A percentile compares a stretch with the other conserved stretches of the same genome.
phyloP scores from a whole-genome alignment of 2,329 filamentous ascomycete genomes.

The Arthrinium puccinioides region DNA sequence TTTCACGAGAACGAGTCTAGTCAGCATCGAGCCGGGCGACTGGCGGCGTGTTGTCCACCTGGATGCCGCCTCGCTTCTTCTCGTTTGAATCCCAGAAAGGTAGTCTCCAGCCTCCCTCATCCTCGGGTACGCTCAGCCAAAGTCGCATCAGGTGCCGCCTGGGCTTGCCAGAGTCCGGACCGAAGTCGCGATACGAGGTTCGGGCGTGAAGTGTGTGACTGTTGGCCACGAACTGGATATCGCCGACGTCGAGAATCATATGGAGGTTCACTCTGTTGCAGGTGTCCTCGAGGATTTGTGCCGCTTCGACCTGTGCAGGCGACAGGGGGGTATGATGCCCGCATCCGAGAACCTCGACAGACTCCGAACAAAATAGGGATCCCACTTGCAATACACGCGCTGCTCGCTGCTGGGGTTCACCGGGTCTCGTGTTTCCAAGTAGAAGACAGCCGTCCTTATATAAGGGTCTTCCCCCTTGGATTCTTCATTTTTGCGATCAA shows the following conservation, averaged over 20 bases:
- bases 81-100: slow-evolving; percentile 75
- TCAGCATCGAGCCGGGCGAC: slow-evolving; percentile 72
- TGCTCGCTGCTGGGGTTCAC: slow-evolving; percentile 42
- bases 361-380: slow-evolving; percentile 80
- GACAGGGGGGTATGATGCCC: slow-evolving; percentile 69
- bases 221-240: slow-evolving; percentile 83
- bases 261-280: slow-evolving; percentile 68
- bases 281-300: slow-evolving; percentile 65
- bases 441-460: slow-evolving; percentile 66
- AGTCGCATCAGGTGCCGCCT: slow-evolving; percentile 73
- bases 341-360: slow-evolving; percentile 65
- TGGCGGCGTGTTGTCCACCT: slow-evolving; percentile 74
- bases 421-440: slow-evolving; percentile 53
- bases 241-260: slow-evolving; percentile 80
- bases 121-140: slow-evolving; percentile 77
- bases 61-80: slow-evolving; percentile 83
- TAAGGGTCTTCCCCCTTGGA: slow-evolving; percentile 68
- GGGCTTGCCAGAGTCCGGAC: slow-evolving; percentile 56
- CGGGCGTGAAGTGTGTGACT: slow-evolving; percentile 73
- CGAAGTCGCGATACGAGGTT: slow-evolving; percentile 65
- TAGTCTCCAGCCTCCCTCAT: slow-evolving; percentile 77
- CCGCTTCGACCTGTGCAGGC: slow-evolving; percentile 59
- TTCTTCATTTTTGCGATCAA: slow-evolving; percentile 82
- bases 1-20: too few species aligned
- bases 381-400: slow-evolving; percentile 77